phyloP scores from a whole-genome alignment of 2,329 filamentous ascomycete genomes.

The Aspergillus fijiensis region DNA sequence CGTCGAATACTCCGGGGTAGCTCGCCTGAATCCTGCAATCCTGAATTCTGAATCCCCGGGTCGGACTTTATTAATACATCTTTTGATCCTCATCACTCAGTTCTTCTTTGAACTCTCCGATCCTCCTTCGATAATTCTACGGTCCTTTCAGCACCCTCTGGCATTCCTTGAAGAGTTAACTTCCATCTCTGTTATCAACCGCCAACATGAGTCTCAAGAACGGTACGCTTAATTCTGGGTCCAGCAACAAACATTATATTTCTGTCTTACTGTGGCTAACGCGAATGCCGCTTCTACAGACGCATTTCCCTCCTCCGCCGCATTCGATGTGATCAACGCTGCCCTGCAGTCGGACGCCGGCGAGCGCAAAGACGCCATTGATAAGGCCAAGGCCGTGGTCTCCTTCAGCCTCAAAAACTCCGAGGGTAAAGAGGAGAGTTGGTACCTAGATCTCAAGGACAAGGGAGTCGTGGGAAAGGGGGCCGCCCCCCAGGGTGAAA shows the following conservation, averaged over 20 bases:
- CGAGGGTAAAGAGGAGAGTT: constrained; percentile 74
- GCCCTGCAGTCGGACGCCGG: constrained; percentile 67
- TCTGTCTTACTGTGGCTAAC: constrained; percentile 9
- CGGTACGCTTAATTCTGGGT: constrained; percentile 52
- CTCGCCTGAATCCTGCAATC: constrained; percentile 19
- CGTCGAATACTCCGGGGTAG: constrained; percentile 26
- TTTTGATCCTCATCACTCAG: background rate
- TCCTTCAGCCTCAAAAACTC: constrained; percentile 90
- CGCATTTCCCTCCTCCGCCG: constrained; percentile 83
- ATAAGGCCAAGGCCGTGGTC: constrained; percentile 83
- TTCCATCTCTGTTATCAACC: background rate
- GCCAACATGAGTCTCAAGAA: constrained; percentile 70
- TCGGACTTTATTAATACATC: constrained; percentile 22
- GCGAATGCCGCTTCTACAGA: constrained; percentile 47
- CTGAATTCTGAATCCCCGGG: background rate
- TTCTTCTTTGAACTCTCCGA: background rate
- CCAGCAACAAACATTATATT: background rate
- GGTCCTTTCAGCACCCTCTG: constrained; percentile 1
- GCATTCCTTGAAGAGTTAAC: background rate
- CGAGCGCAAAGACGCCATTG: constrained; percentile 83
- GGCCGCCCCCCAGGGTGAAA: constrained; percentile 63
- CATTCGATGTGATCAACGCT: constrained; percentile 83
- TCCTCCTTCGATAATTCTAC: background rate
- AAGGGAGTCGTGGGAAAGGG: constrained; percentile 80
- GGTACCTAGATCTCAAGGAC: constrained; percentile 95